Evolutionary conservation across 805 yeast species (phyloP).

Genomic region (Saturnispora gosingensis): DNA sequence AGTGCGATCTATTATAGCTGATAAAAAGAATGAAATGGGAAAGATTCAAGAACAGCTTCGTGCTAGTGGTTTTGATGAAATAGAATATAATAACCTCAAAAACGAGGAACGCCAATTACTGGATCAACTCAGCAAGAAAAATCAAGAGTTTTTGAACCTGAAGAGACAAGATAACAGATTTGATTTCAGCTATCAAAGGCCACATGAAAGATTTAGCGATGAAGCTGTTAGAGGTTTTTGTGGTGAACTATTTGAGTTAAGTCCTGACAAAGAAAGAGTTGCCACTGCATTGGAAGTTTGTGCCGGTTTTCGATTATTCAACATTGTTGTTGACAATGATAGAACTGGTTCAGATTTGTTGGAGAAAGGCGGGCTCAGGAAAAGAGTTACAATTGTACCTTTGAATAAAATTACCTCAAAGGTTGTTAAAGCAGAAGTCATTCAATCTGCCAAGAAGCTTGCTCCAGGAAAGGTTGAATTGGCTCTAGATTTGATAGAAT

Average conservation of each 20-base stretch:
- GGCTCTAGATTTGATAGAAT: constrained; percentile 77
- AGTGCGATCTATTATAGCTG: constrained; percentile 39
- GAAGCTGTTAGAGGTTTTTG: constrained; percentile 76
- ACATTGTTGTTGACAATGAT: constrained; percentile 85
- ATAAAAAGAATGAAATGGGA: constrained; percentile 31
- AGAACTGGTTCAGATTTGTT: constrained; percentile 74
- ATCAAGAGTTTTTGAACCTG: constrained; percentile 42
- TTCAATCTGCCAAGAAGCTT: constrained; percentile 59
- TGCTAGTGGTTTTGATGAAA: constrained; percentile 50
- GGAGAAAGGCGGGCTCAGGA: constrained; percentile 66
- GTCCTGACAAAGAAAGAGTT: constrained; percentile 42
- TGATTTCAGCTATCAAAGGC: constrained; percentile 65
- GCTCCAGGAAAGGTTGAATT: constrained; percentile 83
- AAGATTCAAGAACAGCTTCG: constrained; percentile 35
- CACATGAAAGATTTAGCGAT: constrained; percentile 51
- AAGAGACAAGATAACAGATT: constrained; percentile 60
- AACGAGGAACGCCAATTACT: constrained; percentile 35
- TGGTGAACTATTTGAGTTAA: constrained; percentile 66
- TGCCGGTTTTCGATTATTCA: constrained; percentile 87
- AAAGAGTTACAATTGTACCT: constrained; percentile 87
- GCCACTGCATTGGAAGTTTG: constrained; percentile 85
- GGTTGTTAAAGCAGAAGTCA: constrained; percentile 39
- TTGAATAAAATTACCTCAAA: constrained; percentile 71
- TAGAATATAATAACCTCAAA: constrained; percentile 35
- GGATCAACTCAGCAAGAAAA: constrained; percentile 35